Base-by-base conservation (phyloP, 345 rosid species). In the Laguncularia racemosa region DNA sequence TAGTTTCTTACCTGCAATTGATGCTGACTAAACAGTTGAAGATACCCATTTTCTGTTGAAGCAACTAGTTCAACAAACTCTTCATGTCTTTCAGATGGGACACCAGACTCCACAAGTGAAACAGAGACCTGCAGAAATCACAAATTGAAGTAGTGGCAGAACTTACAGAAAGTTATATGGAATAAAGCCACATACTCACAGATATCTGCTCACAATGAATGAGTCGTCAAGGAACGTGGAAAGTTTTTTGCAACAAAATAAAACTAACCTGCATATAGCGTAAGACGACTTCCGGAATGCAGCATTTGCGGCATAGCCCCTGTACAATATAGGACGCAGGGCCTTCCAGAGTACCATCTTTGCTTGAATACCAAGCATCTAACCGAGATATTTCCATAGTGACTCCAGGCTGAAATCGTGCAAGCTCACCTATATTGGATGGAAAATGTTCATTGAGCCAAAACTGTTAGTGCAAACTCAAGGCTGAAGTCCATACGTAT, bases 221-320 rank as follows among this genome's bases (percentile, higher is more conserved):
- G 44, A 20, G 45, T 40, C 9, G 12, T 46, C 48, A 15, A 14
- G 26, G 0, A 50, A 15, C 45, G 9, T 5, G 48, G n/a, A n/a
- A 47, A 38, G 40, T 47, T 55, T 59, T 52, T 28, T 14, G 44
- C 44, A 44, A 49, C 20, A 61, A 46, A 23, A 23, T 20, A 16
- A 61, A 46, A 49, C 18, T 50, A 76, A 90, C 97, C 92, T 87
- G 91, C 95, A 89, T 82, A 47, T 81, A 81, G 20, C 92, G 89
- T 62, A 93, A 91, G 76, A 84, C 76, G 48, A 84, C 65, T 76
- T 93, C 99, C 13, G 99, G 96, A 65, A 93, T 75, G 73, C 99
- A 93, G 73, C 99, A 93, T 73, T 83, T 82, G 64, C 89, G 85
- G 64, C 97, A 89, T 65, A 93, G 96, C 55, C 92, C 97, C 53